phyloP scores from a whole-genome alignment of 306 rosid genomes.

The Lathyrus sativus region DNA sequence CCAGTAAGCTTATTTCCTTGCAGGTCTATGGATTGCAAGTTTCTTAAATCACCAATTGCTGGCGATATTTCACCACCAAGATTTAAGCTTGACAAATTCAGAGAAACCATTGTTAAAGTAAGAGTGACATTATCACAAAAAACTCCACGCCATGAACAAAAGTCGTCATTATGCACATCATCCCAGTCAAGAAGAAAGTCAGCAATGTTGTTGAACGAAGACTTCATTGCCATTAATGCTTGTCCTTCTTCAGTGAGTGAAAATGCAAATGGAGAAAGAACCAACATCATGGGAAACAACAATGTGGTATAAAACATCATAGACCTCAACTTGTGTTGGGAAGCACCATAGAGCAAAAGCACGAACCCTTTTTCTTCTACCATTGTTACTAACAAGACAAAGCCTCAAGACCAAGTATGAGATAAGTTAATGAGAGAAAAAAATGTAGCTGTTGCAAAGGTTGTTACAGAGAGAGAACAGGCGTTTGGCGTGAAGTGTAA shows the following conservation, averaged over 20 bases:
- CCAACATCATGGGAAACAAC: slow-evolving; percentile 23
- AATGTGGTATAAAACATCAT: slow-evolving; percentile 14
- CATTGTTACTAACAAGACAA: slow-evolving; percentile 40
- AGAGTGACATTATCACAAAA: slow-evolving; percentile 68
- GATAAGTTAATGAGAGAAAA: background rate
- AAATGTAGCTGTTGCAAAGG: slow-evolving; percentile 23
- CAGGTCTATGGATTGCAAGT: slow-evolving; percentile 64
- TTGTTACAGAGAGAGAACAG: slow-evolving; percentile 43
- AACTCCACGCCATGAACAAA: slow-evolving; percentile 97
- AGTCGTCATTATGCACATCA: slow-evolving; percentile 64
- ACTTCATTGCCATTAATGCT: slow-evolving; percentile 75
- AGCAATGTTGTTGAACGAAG: slow-evolving; percentile 69
- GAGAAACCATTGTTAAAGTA: slow-evolving; percentile 63
- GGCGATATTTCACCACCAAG: slow-evolving; percentile 91
- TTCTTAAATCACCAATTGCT: slow-evolving; percentile 70
- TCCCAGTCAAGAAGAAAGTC: slow-evolving; percentile 88
- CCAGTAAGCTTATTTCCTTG: slow-evolving; percentile 80
- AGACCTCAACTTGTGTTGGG: slow-evolving; percentile 4
- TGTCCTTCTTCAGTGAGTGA: slow-evolving; percentile 63
- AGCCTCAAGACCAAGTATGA: background rate
- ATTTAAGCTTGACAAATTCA: slow-evolving; percentile 75
- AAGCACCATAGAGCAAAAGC: slow-evolving; percentile 4
- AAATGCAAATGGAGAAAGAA: slow-evolving; percentile 43
- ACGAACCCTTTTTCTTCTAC: slow-evolving; percentile 39
- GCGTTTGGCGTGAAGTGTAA: slow-evolving; percentile 77